phyloP scores from a whole-genome alignment of 768 basidiomycete species.

The Russula sp. region DNA sequence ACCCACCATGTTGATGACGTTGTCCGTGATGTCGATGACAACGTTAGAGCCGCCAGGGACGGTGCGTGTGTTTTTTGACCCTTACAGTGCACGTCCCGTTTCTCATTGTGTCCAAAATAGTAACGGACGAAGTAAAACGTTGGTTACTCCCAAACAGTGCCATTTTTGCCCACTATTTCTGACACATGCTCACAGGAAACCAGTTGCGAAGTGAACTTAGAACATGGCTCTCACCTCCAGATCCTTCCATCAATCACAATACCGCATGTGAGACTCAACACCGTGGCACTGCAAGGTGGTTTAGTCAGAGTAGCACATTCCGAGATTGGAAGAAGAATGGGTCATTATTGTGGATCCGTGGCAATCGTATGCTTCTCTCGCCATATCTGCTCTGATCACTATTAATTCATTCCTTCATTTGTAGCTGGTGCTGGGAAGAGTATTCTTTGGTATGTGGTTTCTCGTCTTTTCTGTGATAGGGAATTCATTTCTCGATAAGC shows the following conservation, averaged over 20 bases:
- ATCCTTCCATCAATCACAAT: constrained; percentile 2
- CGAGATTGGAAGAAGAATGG: background rate
- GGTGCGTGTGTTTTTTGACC: background rate
- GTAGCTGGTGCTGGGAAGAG: constrained; percentile 6
- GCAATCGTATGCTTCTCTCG: background rate
- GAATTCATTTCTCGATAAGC: background rate
- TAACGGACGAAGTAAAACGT: background rate
- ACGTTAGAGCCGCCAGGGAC: too few species aligned
- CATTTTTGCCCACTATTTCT: background rate
- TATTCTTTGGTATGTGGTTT: background rate
- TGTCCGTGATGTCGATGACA: too few species aligned
- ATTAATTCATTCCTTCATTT: background rate
- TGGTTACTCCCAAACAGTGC: background rate
- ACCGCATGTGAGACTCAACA: background rate
- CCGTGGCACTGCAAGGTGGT: background rate
- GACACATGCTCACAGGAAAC: background rate
- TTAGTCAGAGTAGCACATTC: background rate
- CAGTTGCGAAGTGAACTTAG: background rate
- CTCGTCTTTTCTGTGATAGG: too few species aligned
- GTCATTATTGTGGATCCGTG: constrained; percentile 1
- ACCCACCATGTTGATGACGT: background rate
- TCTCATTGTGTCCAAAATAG: background rate
- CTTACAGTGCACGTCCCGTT: too few species aligned
- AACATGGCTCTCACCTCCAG: constrained; percentile 1
- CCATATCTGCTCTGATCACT: background rate